Conservation (phyloP, 805 yeast genomes). For the Isabelozyma pseudorhagii region DNA sequence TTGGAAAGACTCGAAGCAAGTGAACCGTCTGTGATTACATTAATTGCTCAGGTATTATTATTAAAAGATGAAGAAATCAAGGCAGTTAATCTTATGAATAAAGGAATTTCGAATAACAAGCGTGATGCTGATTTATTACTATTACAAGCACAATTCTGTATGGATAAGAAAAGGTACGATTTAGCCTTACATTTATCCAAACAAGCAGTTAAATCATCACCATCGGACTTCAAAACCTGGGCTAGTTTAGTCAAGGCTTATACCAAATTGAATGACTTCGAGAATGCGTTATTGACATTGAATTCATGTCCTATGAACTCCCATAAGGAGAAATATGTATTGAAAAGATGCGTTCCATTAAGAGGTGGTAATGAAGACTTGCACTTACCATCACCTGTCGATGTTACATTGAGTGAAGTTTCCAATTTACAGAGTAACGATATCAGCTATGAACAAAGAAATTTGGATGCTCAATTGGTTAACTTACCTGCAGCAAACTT, state of each 20-base stretch:
- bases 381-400: conserved; percentile 75
- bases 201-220: conserved; percentile 66
- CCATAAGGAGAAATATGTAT: conserved; percentile 61
- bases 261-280: conserved; percentile 61
- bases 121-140: conserved; percentile 55
- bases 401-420: conserved; percentile 69
- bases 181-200: conserved; percentile 58
- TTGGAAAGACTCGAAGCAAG: conserved; percentile 47
- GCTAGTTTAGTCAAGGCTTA: conserved; percentile 61
- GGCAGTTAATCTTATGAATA: conserved; percentile 51
- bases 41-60: conserved; percentile 52
- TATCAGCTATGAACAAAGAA: conserved; percentile 61
- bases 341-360: conserved; percentile 59
- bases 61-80: conserved; percentile 57
- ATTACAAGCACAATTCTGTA: conserved; percentile 57
- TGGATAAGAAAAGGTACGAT: conserved; percentile 49
- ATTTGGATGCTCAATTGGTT: conserved; percentile 58
- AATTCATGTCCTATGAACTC: conserved; percentile 83
- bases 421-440: conserved; percentile 63
- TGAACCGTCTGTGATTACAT: conserved; percentile 57
- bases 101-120: conserved; percentile 47
- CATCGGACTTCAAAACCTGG: conserved; percentile 78
- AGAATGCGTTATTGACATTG: conserved; percentile 66
- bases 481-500: conserved; percentile 70
- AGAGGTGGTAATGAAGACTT: conserved; percentile 46